Conservation (phyloP, 2,329 filamentous ascomycete species). For the Colletotrichum kahawae region DNA sequence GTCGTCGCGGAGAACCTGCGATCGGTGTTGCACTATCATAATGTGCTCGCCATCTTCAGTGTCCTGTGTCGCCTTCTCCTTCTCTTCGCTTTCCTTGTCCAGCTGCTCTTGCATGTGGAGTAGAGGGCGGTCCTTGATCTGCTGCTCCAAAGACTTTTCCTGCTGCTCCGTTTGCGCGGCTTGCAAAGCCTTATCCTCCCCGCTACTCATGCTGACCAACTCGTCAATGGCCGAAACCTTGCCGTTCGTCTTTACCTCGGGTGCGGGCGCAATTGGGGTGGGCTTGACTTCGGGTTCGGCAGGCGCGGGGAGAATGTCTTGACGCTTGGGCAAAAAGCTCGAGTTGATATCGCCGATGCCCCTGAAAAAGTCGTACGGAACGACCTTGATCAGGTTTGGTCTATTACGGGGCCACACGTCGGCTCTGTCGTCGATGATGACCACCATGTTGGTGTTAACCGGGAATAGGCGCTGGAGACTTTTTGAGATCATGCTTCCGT, state of each 20-base stretch:
- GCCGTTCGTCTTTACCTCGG: slow-evolving; percentile 10
- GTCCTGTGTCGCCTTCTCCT: slow-evolving; percentile 50
- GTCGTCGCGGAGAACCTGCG: slow-evolving; percentile 85
- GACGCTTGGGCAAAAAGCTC: slow-evolving; percentile 86
- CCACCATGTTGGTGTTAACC: slow-evolving; percentile 97
- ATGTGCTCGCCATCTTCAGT: slow-evolving; percentile 41
- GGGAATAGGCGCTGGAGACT: slow-evolving; percentile 90
- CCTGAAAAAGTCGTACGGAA: slow-evolving; percentile 96
- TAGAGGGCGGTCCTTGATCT: slow-evolving; percentile 86
- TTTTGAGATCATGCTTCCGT: slow-evolving; percentile 90
- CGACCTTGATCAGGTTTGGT: slow-evolving; percentile 91
- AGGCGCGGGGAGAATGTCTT: slow-evolving; percentile 50
- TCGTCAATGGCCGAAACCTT: slow-evolving; percentile 66
- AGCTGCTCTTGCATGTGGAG: slow-evolving; percentile 91
- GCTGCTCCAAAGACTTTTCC: slow-evolving; percentile 84
- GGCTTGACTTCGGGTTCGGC: not conserved
- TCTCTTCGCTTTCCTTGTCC: slow-evolving; percentile 80
- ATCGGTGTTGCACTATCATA: slow-evolving; percentile 42
- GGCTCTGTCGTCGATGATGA: slow-evolving; percentile 96
- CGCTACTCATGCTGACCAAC: slow-evolving; percentile 76
- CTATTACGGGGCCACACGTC: slow-evolving; percentile 95
- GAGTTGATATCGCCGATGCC: slow-evolving; percentile 99
- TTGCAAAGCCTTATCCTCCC: slow-evolving; percentile 70
- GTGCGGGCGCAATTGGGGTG: not conserved
- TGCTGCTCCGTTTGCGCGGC: slow-evolving; percentile 84